Evolutionary conservation across 352 stramenopile species (phyloP).

Genomic region (Phytophthora aleatoria): DNA sequence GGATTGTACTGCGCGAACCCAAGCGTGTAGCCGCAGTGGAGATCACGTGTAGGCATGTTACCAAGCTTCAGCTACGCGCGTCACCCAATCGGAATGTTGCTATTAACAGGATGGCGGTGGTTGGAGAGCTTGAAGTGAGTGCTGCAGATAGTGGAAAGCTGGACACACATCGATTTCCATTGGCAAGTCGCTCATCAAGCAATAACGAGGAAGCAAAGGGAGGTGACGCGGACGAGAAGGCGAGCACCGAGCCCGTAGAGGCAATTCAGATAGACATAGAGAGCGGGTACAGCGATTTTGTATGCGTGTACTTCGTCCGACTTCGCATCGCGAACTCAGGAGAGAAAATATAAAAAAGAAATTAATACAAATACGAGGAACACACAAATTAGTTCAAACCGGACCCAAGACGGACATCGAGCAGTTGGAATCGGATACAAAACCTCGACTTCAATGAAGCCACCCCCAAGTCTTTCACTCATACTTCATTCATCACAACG

Average conservation of each 20-base stretch:
- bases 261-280: slow-evolving; percentile 74
- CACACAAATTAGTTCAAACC: too few relatives aligned
- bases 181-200: slow-evolving; percentile 10
- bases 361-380: slow-evolving; percentile 10
- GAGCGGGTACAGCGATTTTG: slow-evolving; percentile 71
- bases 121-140: slow-evolving; percentile 44
- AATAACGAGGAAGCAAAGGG: slow-evolving; percentile 19
- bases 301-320: slow-evolving; percentile 66
- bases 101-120: slow-evolving; percentile 32
- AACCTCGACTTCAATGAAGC: not conserved
- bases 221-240: slow-evolving; percentile 13
- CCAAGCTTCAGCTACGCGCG: slow-evolving; percentile 58
- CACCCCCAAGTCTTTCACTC: not conserved
- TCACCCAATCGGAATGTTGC: slow-evolving; percentile 42
- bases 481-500: slow-evolving; percentile 1
- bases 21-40: slow-evolving; percentile 63
- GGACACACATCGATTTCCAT: slow-evolving; percentile 55
- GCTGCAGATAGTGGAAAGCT: slow-evolving; percentile 49
- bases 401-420: too few relatives aligned
- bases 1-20: slow-evolving; percentile 64
- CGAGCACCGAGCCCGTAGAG: slow-evolving; percentile 30
- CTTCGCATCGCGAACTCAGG: slow-evolving; percentile 32
- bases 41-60: slow-evolving; percentile 69
- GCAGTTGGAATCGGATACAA: too few relatives aligned
- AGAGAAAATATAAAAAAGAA: slow-evolving; percentile 19